Evolutionary conservation across 352 stramenopile genomes (phyloP), one percentile per base, ranked within the genome.

Genomic region (Thalassiosira livingstoniorum): DNA sequence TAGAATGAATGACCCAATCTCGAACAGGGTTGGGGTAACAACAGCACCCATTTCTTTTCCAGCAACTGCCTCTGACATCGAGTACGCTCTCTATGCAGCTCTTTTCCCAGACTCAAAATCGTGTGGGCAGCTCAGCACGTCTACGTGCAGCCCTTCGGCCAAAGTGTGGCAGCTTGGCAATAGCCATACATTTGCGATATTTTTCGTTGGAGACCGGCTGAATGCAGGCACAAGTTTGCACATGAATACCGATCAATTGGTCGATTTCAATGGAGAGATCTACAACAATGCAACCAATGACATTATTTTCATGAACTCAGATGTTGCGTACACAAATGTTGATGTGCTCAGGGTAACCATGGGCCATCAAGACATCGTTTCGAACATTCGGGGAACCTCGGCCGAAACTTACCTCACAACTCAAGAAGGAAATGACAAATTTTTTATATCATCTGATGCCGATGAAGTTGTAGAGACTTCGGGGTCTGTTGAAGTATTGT

Each of bases 251-350:
- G 27, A 29, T 15, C 54, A 51, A 45, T 42, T 85, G 25, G 34
- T 58, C 54, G 29, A 61, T 18, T 88, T 85, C 58, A 23, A 61
- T 34, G n/a, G 23, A 43, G 82, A 88, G 54, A 75, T 66, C 3
- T 88, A 78, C 31, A 57, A 71, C 13, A 86, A 83, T 63, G 37
- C 18, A 1, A 86, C 82, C 18, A 83, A 80, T 55, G 77, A 88
- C 54, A 70, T 78, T 27, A 21, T 87, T 21, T 23, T 57, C 25
- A 53, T 55, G 39, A 78, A 76, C 11, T 85, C 75, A 29, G 80
- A 87, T 75, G 54, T 87, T 23, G 58, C 55, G 1, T 88, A 88
- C 53, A 76, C 77, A 39, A 79, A 86, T 53, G 67, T 86, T 37
- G 77, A 85, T 34, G 34, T 70, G 1, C 64, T 88, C 0, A 21